These are phyloP conservation scores for Sphagnum fallax DNA, from an alignment of 228 moss, liverwort and hornwort genomes.

Conservation along the genomic window DNA sequence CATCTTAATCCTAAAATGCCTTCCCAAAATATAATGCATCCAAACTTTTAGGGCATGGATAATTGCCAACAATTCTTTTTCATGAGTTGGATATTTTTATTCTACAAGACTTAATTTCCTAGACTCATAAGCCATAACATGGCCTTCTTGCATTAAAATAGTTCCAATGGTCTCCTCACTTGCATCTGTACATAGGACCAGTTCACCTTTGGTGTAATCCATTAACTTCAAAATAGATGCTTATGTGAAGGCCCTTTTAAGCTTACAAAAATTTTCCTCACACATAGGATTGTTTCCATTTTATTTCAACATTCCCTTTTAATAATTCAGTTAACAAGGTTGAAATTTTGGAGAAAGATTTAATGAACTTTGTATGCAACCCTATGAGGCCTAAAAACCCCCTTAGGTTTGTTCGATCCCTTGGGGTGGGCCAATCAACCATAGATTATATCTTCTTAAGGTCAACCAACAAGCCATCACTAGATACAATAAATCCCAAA, in stretches of 20 bases:
- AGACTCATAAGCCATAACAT: too few species aligned
- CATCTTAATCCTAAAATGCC: too few species aligned
- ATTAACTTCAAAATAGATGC: neutral
- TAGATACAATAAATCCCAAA: slow-evolving; percentile 2
- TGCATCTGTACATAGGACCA: too few species aligned
- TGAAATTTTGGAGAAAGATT: neutral
- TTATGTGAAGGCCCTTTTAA: neutral
- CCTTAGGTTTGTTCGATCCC: neutral
- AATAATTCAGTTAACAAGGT: neutral
- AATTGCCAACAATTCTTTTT: too few species aligned
- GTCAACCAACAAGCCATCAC: neutral
- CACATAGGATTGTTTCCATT: neutral
- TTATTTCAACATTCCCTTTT: neutral
- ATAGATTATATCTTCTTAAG: neutral
- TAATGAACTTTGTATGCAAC: neutral
- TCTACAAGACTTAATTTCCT: too few species aligned
- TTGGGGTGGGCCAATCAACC: neutral
- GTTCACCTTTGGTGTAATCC: too few species aligned
- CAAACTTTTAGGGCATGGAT: too few species aligned
- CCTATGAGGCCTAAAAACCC: neutral
- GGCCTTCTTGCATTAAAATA: too few species aligned
- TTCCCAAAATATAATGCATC: too few species aligned
- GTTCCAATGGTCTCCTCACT: too few species aligned
- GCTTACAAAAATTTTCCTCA: neutral
- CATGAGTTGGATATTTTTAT: too few species aligned